Evolutionary conservation across 441 rosid genomes (phyloP).

Genomic region (Cnidoscolus chayamansa): DNA sequence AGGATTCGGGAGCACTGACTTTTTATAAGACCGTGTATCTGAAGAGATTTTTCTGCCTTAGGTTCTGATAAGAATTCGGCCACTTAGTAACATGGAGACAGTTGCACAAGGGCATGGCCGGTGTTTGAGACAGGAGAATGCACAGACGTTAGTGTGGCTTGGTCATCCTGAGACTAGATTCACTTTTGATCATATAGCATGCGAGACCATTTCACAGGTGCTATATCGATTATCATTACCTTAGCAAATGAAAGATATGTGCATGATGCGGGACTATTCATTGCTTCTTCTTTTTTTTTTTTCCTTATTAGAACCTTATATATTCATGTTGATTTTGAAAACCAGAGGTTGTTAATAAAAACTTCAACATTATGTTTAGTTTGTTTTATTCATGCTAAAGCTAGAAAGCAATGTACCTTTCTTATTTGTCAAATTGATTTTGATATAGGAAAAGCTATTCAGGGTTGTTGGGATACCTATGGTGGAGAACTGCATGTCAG

Average conservation of each 20-base stretch:
- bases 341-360: not conserved
- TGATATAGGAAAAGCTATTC: slow-evolving; percentile 67
- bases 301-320: not conserved
- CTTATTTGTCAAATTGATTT: slow-evolving; percentile 7
- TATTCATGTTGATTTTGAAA: not conserved
- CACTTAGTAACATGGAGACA: slow-evolving; percentile 58
- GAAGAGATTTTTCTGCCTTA: slow-evolving; percentile 23
- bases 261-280: not conserved
- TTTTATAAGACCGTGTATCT: not conserved
- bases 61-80: slow-evolving; percentile 88
- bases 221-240: not conserved
- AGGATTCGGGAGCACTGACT: not conserved
- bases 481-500: slow-evolving; percentile 97
- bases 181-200: slow-evolving; percentile 85
- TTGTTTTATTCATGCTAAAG: not conserved
- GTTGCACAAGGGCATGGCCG: slow-evolving; percentile 58
- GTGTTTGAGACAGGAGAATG: slow-evolving; percentile 79
- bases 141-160: slow-evolving; percentile 69
- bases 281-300: not conserved
- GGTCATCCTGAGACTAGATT: slow-evolving; percentile 93
- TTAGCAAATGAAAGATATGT: not conserved
- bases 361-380: not conserved
- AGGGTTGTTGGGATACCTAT: slow-evolving; percentile 77
- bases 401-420: slow-evolving; percentile 14
- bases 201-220: slow-evolving; percentile 88